phyloP scores from a whole-genome alignment of 139 green algal genomes.

The Coelastrella sp. region DNA sequence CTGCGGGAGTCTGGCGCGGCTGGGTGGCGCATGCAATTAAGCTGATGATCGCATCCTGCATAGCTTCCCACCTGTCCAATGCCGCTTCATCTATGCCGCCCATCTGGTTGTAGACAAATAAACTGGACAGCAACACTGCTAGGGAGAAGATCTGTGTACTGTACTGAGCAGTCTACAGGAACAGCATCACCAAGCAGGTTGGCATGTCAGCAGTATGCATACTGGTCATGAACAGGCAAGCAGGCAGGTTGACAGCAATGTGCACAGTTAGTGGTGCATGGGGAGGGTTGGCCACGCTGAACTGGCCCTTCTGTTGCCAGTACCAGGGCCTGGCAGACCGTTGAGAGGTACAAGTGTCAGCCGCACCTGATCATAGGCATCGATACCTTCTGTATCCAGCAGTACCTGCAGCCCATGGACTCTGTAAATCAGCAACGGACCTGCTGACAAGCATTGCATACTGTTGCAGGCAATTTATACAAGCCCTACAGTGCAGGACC shows the following conservation, averaged over 20 bases:
- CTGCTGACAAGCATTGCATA: no score
- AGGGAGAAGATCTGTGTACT: constrained; percentile 65
- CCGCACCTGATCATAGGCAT: constrained; percentile 93
- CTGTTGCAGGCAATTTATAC: no score
- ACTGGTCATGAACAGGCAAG: no score
- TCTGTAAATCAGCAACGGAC: no score
- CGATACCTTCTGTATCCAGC: constrained; percentile 97
- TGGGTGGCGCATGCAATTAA: neutral
- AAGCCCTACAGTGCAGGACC: no score
- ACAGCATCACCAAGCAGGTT: neutral
- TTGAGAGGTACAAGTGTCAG: neutral
- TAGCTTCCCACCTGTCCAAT: constrained; percentile 76
- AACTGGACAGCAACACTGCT: constrained; percentile 93
- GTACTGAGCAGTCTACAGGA: constrained; percentile 48
- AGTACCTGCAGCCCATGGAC: constrained; percentile 69
- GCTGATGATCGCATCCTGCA: neutral
- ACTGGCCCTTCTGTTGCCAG: no score
- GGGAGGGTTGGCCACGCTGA: no score
- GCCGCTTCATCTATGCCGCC: constrained; percentile 97
- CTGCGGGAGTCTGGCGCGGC: no score
- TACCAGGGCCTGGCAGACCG: no score
- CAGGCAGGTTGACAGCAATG: no score
- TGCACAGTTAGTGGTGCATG: no score
- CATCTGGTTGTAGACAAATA: constrained; percentile 99
- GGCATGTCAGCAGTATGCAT: neutral